phyloP scores from a whole-genome alignment of 768 basidiomycete genomes.

The Leccinum barrowsii region DNA sequence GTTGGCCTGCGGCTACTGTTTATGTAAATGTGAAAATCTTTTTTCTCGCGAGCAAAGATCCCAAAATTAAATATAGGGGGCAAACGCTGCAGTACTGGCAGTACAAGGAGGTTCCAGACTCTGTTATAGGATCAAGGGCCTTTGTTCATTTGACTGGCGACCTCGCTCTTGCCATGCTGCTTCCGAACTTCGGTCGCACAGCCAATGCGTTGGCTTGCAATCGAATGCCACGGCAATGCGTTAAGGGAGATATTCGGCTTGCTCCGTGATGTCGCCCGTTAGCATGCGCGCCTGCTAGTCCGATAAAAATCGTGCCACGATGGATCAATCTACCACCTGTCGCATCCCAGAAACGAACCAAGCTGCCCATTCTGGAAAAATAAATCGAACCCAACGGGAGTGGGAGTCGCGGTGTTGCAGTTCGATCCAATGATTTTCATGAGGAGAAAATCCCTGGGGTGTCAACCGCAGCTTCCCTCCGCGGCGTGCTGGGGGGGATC shows the following conservation, averaged over 20 bases:
- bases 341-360: constrained; percentile 8
- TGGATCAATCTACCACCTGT: neutral
- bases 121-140: too few species aligned
- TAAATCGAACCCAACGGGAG: constrained; percentile 1
- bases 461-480: neutral
- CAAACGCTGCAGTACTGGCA: neutral
- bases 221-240: neutral
- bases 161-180: constrained; percentile 1
- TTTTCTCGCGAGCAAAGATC: neutral
- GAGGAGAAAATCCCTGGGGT: neutral
- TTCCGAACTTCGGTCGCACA: neutral
- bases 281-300: constrained; percentile 10
- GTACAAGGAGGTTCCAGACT: too few species aligned
- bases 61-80: too few species aligned
- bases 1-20: neutral
- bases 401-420: neutral
- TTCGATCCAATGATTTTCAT: constrained; percentile 2
- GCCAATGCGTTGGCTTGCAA: neutral
- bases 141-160: neutral
- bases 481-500: neutral
- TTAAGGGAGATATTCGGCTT: neutral
- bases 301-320: neutral
- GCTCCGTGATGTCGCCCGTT: constrained; percentile 4
- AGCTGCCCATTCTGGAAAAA: neutral
- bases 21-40: neutral